Base-by-base conservation (phyloP, 805 yeast species). In the Candida ovalis region DNA sequence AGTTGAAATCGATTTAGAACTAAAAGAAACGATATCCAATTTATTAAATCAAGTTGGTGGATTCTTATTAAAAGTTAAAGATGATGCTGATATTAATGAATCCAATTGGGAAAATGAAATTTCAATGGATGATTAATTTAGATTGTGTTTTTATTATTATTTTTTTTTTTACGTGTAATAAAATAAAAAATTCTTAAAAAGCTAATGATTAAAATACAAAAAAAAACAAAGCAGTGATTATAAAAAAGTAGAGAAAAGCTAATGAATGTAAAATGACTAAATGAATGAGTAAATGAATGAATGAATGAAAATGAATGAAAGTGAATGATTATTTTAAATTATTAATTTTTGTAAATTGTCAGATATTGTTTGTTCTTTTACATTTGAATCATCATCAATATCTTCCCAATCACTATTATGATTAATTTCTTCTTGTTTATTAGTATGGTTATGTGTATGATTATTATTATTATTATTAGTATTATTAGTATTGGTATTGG, bases 11-110 rank as follows among this genome's bases (percentile, higher is more conserved):
- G 86, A 84, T 46, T 74, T 74, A 6, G 95, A 86, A 60, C 62
- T 89, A 48, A 63, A 67, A 7, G 71, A 69, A 12, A 86, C 86
- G 44, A 76, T 85, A 1, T 61, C 65, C 23, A 75, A 66, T 10
- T 62, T 86, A 52, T 66, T 83, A 48, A 54, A 64, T 3, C 78
- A 75, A 49, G 64, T 86, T 35, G 95, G 92, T 2, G 90, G 88
- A 10, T 79, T 80, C 1, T 57, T 73, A 22, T 67, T 72, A 47
- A 56, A 58, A 55, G 51, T 64, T 51, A 58, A 67, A 61, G 74
- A 73, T 38, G 62, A 60, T 35, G 62, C 63, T 43, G 73, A 68
- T 5, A 72, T 64, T 50, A 73, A 68, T 56, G 78, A 68, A 50
- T 54, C 44, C 18, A 75, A 74, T 45, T 78, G 84, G 83, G 84